phyloP scores from a whole-genome alignment of 2,329 filamentous ascomycete species.

The Apiospora sp. region DNA sequence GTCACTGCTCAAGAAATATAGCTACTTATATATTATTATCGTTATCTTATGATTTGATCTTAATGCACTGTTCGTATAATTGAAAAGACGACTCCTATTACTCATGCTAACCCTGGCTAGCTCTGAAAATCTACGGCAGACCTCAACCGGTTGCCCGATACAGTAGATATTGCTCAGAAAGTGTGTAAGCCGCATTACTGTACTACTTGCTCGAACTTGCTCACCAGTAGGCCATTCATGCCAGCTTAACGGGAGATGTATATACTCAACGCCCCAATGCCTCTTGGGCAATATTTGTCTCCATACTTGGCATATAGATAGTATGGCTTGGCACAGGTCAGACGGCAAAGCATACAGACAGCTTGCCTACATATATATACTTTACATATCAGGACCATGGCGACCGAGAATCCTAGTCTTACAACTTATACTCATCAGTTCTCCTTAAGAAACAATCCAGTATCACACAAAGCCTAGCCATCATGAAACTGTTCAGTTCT shows the following conservation, averaged over 20 bases:
- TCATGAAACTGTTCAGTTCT: neutral
- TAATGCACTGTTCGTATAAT: neutral
- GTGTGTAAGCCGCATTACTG: neutral
- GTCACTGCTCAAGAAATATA: too few relatives aligned
- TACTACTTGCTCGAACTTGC: slow-evolving; percentile 9
- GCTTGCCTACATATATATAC: neutral
- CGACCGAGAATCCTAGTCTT: neutral
- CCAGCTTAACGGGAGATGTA: neutral
- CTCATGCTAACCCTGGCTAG: neutral
- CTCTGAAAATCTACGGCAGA: neutral
- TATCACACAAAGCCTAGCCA: neutral
- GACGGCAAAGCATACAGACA: neutral
- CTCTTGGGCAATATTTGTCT: neutral
- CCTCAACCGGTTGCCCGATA: neutral
- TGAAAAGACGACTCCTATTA: neutral
- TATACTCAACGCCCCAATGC: neutral
- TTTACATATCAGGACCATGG: neutral
- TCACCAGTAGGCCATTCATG: neutral
- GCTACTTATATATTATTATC: neutral
- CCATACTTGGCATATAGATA: neutral
- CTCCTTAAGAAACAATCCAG: neutral
- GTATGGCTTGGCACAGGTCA: neutral
- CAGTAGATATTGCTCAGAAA: neutral
- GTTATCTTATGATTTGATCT: neutral
- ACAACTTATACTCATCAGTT: neutral